Evolutionary conservation across 106 monocot genomes (phyloP), one percentile per base, ranked within the genome.

Genomic region (Dactylorhiza incarnata): DNA sequence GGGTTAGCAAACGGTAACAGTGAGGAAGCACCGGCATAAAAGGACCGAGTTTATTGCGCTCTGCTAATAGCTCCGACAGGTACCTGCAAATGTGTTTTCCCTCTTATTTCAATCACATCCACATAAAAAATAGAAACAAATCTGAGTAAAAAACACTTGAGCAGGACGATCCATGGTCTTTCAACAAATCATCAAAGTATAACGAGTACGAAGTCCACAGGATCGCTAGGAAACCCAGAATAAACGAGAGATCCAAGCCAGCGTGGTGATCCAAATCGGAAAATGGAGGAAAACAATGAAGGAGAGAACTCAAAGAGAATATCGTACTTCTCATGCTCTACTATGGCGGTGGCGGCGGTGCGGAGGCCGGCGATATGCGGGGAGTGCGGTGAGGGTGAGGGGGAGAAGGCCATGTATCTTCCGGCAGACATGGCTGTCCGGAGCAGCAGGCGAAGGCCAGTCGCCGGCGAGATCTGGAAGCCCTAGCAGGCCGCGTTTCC

Each of bases 351-450:
- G 74, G 85, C 17, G 43, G 86, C 72, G 46, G 81, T 74, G 54
- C 90, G 85, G 48, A 89, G 78, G 75, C 86, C 82, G 15, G 89
- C 23, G 75, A 89, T 75, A 76, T 86, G 95, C 14, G 91, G 89
- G 45, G 94, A 94, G 79, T 85, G 91, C 7, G 91, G 84, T 12
- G 84, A 91, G 0, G 86, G 94, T 23, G 94, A 91, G 7, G 94
- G 94, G 17, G 94, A 94, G 77, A 87, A 94, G 17, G 88, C 87
- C 94, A 94, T 94, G 87, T 91, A 94, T 51, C 94, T 80, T 25
- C 94, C 86, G 26, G 83, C 76, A 56, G 86, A 78, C 92, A 89
- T 89, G 75, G 11, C 65, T 65, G 12, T 65, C 23, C 26, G 29
- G 26, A 12, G 26, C 10, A 26, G 11, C 25, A 29, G 12, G 65